Conservation (phyloP, 768 basidiomycete genomes). For the Leccinum broughii region DNA sequence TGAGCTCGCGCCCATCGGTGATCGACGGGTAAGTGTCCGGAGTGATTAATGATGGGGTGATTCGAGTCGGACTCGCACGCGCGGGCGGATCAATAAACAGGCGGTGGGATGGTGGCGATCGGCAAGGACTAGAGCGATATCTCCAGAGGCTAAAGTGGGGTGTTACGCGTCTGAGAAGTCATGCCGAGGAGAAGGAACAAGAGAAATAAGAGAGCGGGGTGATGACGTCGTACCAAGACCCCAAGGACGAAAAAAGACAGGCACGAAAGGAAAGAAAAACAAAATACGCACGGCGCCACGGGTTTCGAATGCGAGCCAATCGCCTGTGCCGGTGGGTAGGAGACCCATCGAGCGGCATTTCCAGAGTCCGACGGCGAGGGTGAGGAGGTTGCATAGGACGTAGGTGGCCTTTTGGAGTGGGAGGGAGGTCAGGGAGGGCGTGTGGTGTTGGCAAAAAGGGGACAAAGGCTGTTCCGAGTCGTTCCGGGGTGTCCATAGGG, state of each 20-base stretch:
- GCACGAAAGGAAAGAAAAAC: neutral
- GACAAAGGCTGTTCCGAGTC: constrained; percentile 69
- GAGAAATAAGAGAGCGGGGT: neutral
- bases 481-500: neutral
- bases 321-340: constrained; percentile 85
- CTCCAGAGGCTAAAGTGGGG: no score
- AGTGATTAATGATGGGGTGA: no score
- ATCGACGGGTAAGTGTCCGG: no score
- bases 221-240: neutral
- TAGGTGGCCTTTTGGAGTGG: constrained; percentile 70
- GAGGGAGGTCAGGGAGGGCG: constrained; percentile 50
- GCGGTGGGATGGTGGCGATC: no score
- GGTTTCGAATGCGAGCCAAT: constrained; percentile 94
- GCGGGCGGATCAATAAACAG: no score
- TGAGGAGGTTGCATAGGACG: constrained; percentile 70
- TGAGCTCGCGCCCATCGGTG: no score
- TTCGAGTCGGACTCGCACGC: no score
- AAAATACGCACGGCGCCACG: constrained; percentile 52
- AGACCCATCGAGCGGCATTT: constrained; percentile 94
- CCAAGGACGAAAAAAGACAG: neutral
- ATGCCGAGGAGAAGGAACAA: neutral
- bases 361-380: constrained; percentile 84
- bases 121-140: no score
- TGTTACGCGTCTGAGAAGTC: neutral
- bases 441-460: constrained; percentile 56